Percentiles rank a stretch among this genome's conserved stretches.
Evolutionary conservation across 192 early-diverging fungal genomes (phyloP).

Genomic region (Coemansia furcata): DNA sequence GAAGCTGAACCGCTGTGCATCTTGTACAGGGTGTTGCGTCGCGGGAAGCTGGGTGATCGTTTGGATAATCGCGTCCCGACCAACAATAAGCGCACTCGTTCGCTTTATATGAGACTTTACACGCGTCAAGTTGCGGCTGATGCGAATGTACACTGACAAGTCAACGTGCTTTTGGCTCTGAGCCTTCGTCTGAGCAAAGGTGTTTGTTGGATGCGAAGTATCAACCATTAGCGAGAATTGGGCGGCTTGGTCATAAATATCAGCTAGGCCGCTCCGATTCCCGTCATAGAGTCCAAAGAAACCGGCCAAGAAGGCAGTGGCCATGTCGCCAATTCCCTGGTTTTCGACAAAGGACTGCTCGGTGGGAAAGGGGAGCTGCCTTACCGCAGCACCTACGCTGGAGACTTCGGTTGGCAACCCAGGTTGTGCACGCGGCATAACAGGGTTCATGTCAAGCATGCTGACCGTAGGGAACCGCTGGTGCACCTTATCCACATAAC

Average conservation of each 20-base stretch:
- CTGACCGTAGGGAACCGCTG: slow-evolving; percentile 48
- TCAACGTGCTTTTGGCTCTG: slow-evolving; percentile 47
- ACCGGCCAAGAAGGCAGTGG: slow-evolving; percentile 28
- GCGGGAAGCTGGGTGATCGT: slow-evolving; percentile 31
- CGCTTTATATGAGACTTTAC: slow-evolving; percentile 35
- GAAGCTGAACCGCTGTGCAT: slow-evolving; percentile 45
- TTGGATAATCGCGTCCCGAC: slow-evolving; percentile 25
- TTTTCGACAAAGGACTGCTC: slow-evolving; percentile 46
- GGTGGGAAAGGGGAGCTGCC: slow-evolving; percentile 33
- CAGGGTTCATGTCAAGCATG: slow-evolving; percentile 47
- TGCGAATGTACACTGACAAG: slow-evolving; percentile 32
- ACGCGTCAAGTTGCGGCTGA: slow-evolving; percentile 42
- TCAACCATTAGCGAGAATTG: slow-evolving; percentile 49
- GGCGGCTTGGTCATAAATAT: slow-evolving; percentile 35
- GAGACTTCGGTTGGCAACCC: not conserved
- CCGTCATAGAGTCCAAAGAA: slow-evolving; percentile 46
- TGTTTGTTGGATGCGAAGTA: slow-evolving; percentile 38
- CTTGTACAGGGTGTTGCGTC: slow-evolving; percentile 45
- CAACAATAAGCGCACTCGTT: slow-evolving; percentile 24
- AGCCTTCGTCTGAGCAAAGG: slow-evolving; percentile 31
- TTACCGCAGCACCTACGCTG: not conserved
- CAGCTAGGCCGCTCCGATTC: slow-evolving; percentile 29
- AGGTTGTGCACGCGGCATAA: slow-evolving; percentile 31
- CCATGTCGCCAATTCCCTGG: slow-evolving; percentile 32
- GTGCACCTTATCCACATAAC: slow-evolving; percentile 44